phyloP scores from a whole-genome alignment of 331 rosid genomes.

The Acacia concinna region DNA sequence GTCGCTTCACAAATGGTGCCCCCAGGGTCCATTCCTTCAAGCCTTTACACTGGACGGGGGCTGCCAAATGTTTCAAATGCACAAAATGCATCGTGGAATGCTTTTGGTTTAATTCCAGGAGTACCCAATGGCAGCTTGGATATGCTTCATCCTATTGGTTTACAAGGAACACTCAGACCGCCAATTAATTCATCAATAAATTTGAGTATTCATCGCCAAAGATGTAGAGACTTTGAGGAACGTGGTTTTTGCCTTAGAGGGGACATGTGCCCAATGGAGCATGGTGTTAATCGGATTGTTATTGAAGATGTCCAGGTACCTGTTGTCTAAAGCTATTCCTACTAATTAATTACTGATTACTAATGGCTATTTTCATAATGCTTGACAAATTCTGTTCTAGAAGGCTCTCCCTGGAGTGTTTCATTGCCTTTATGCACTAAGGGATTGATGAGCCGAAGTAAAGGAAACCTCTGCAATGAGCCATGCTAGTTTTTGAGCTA shows the following conservation, averaged over 20 bases:
- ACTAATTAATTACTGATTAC: slow-evolving; percentile 10
- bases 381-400: not conserved
- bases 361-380: slow-evolving; percentile 7
- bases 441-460: slow-evolving; percentile 5
- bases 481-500: not conserved
- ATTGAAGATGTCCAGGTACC: slow-evolving; percentile 97
- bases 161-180: slow-evolving; percentile 84
- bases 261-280: slow-evolving; percentile 99
- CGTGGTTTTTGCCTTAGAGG: slow-evolving; percentile 99
- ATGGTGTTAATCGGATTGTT: slow-evolving; percentile 94
- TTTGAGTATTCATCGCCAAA: slow-evolving; percentile 75
- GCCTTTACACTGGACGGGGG: slow-evolving; percentile 74
- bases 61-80: slow-evolving; percentile 81
- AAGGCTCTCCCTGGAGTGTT: slow-evolving; percentile 7
- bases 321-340: slow-evolving; percentile 17
- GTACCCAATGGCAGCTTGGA: slow-evolving; percentile 86
- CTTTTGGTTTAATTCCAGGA: slow-evolving; percentile 81
- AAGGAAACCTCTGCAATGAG: not conserved
- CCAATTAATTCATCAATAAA: slow-evolving; percentile 79
- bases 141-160: slow-evolving; percentile 79
- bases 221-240: slow-evolving; percentile 99
- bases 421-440: slow-evolving; percentile 1
- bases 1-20: slow-evolving; percentile 82
- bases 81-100: slow-evolving; percentile 83
- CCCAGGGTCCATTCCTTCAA: slow-evolving; percentile 74